Base-by-base conservation (phyloP, 225 moss, liverwort and hornwort genomes). In the Rhytidiadelphus loreus region DNA sequence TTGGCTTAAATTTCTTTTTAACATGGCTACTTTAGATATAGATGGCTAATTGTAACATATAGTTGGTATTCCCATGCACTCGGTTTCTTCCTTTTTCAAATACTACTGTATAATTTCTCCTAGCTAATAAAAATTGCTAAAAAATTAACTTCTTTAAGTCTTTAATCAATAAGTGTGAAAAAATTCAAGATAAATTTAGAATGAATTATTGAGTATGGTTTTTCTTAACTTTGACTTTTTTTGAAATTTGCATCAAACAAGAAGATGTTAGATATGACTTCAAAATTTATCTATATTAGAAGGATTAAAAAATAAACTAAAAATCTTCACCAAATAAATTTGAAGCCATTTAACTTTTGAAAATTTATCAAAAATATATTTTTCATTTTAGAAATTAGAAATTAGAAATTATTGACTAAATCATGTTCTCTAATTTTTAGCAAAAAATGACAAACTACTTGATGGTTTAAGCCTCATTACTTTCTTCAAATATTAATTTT, bases 201-300 rank as follows among this genome's bases (percentile, higher is more conserved):
- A 26, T 70, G 70, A 41, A 0, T 15, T 70, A 41, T 70, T 41
- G 1, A 70, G 8, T 1, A 70, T 70, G 26, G 8, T 5, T 23
- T 13, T 8, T 41, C 24, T 41, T 25, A 70, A 25, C 26, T 41
- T 0, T n/a, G n/a, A 0, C 25, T 5, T 7, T 41, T 41, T 25
- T 70, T 41, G 4, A 25, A 39, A 41, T 41, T 41, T 26, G 25
- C 26, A 41, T 70, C 41, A 41, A 70, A 25, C 2, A 8, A 41
- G 24, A 69, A 69, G 69, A 41, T 70, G 14, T 41, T 41, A 41
- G 13, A 8, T 5, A 70, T 26, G 26, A 41, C 8, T 25, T 25
- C 70, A 70, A 14, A 70, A 26, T 25, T 15, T 41, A 3, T 25
- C 3, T 8, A 14, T 70, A 25, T 5, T 41, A 14, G 1, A 69